Evolutionary conservation across 2,329 filamentous ascomycete species (phyloP).

Genomic region (Septoria linicola): DNA sequence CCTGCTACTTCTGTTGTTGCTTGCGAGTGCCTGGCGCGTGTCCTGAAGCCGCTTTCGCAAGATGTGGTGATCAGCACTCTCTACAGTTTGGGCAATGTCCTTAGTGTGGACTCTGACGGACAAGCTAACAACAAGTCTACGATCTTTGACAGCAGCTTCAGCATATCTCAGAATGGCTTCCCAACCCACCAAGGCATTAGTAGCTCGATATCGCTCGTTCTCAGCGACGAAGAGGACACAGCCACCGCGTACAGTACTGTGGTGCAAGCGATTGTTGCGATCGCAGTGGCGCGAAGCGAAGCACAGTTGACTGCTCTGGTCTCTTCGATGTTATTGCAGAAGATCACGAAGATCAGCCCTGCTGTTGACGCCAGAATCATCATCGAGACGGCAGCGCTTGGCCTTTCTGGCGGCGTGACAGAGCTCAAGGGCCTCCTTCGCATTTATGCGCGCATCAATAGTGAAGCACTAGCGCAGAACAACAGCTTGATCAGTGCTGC

Average conservation of each 20-base stretch:
- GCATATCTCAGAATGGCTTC: slow-evolving; percentile 17
- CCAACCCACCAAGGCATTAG: slow-evolving; percentile 45
- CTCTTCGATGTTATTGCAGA: slow-evolving; percentile 94
- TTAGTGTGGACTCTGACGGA: slow-evolving; percentile 68
- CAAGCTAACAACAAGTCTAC: slow-evolving; percentile 50
- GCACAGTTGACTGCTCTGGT: slow-evolving; percentile 91
- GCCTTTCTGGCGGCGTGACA: slow-evolving; percentile 71
- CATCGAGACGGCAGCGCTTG: slow-evolving; percentile 73
- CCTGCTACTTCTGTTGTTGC: slow-evolving; percentile 70
- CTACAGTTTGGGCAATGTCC: slow-evolving; percentile 92
- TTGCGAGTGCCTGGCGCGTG: slow-evolving; percentile 78
- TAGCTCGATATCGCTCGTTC: slow-evolving; percentile 75
- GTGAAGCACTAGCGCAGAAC: slow-evolving; percentile 69
- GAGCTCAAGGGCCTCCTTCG: slow-evolving; percentile 87
- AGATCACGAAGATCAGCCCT: slow-evolving; percentile 79
- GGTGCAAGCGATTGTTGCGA: slow-evolving; percentile 92
- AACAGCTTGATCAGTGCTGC: slow-evolving; percentile 68
- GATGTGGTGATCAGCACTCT: slow-evolving; percentile 93
- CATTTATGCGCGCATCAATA: slow-evolving; percentile 72
- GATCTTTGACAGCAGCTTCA: slow-evolving; percentile 48
- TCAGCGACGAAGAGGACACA: slow-evolving; percentile 73
- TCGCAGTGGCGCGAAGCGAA: slow-evolving; percentile 77
- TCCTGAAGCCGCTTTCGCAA: slow-evolving; percentile 79
- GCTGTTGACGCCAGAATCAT: slow-evolving; percentile 83
- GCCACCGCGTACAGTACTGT: slow-evolving; percentile 77